Evolutionary conservation across 2,329 filamentous ascomycete species (phyloP), one percentile per base, ranked within the genome.

Genomic region (Colletotrichum costaricense): DNA sequence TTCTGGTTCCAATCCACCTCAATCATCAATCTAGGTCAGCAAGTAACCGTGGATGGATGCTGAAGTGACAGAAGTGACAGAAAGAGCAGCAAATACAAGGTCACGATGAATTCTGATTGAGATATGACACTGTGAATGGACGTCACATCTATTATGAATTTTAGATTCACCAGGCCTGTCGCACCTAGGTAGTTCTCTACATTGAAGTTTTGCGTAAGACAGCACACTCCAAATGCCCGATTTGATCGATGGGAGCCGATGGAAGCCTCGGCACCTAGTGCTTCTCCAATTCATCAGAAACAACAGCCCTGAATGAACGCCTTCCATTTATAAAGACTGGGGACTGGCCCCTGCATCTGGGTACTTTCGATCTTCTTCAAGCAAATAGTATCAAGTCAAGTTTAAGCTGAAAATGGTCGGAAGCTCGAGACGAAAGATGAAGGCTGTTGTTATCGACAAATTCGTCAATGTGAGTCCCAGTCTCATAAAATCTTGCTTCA

Each of bases 401-500:
- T 22, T 6, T 22, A 5, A 22, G 19, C 19, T 22, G 8, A 49
- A 49, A 49, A n/a, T 49, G 16, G 42, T 49, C 7, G 19, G 4
- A 4, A 49, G 19, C 19, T 35, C n/a, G 11, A 59, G 3, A 16
- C 12, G 12, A 11, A 66, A 52, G 4, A 82, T 81, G 79, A 80
- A 79, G 38, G 77, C 80, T 3, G 57, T 82, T 6, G 59, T 80
- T 14, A 78, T 82, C 8, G 62, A 78, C 14, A 57, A 76, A 4
- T 82, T 81, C 63, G 75, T 77, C 16, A 54, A 67, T 22, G 75
- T 77, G 11, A 72, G 75, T 75, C 16, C 5, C 22, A 42, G 12
- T 11, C 22, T 19, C 22, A 1, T 4, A 6, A 55, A 0, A n/a
- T 0, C 33, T 6, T 33, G 7, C 35, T 24, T 7, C 42, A 49